Evolutionary conservation across 768 basidiomycete genomes (phyloP), one percentile per base, ranked within the genome.

Genomic region (Hebeloma cylindrosporum): DNA sequence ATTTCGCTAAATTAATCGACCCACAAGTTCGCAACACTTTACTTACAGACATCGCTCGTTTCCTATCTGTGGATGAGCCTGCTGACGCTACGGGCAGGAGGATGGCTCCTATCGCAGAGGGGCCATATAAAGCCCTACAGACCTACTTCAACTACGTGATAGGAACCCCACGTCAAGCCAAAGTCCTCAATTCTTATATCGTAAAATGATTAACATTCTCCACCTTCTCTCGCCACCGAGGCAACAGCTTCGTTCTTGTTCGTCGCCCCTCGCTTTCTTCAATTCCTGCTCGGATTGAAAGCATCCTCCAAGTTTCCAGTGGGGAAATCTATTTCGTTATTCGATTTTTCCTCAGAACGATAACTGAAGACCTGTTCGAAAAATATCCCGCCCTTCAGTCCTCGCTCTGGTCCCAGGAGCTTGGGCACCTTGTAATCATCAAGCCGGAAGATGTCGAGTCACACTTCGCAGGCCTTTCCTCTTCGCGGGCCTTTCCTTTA

Each of bases 1-100:
- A 46, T 30, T 36, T 56, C 37, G 18, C 28, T 14, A 26, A 40
- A 30, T 29, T 53, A 21, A 16, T 53, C 23, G 31, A 56, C 10
- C 43, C 50, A 17, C 40, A 53, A 21, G 35, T 43, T 26, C 38
- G 38, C 5, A 36, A 48, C 31, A 45, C 30, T 8, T 39, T 52
- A 27, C 25, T 40, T 14, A 29, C 36, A 5, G 43, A 52, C 33
- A 48, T 52, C n/a, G 14, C 22, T 25, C 32, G 21, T 45, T 42
- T 52, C 14, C n/a, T 28, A 25, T 14, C 32, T 11, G 18, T 27
- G 14, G 22, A 40, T 13, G 39, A 40, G 7, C 5, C 22, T 22
- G 27, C 16, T 18, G n/a, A 23, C 7, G 11, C 16, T 18, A 40
- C 25, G 8, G n/a, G 25, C 11, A 11, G 25, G n/a, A n/a, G n/a